Evolutionary conservation across 1,139 yeast genomes (phyloP).

Genomic region (Sugiyamaella castrensis): DNA sequence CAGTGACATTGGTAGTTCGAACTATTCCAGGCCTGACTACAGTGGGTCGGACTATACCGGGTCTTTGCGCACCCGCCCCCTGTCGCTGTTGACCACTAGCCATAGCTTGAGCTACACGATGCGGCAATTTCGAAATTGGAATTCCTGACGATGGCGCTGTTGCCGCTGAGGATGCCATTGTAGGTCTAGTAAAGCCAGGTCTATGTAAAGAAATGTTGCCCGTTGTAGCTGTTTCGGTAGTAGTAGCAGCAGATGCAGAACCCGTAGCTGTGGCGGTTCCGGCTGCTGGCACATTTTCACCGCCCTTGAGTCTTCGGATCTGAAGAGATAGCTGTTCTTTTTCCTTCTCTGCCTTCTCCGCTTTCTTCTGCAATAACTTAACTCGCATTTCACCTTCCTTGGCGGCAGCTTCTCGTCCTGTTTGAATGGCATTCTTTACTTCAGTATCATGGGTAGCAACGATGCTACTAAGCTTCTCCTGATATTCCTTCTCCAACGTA

Average conservation of each 20-base stretch:
- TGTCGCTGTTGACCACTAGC: too few relatives aligned
- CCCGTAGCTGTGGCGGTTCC: slow-evolving; percentile 6
- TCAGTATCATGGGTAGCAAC: slow-evolving; percentile 1
- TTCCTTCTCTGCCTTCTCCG: slow-evolving; percentile 37
- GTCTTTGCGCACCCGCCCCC: background rate
- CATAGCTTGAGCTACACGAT: slow-evolving; percentile 2
- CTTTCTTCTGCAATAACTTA: slow-evolving; percentile 34
- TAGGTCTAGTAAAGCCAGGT: slow-evolving; percentile 7
- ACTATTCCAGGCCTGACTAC: background rate
- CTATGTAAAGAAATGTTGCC: slow-evolving; percentile 11
- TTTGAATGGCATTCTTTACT: slow-evolving; percentile 7
- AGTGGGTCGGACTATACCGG: slow-evolving; percentile 5
- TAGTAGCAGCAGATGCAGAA: slow-evolving; percentile 1
- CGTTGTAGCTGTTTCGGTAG: background rate
- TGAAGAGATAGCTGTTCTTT: slow-evolving; percentile 31
- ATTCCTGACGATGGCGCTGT: slow-evolving; percentile 5
- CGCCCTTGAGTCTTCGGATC: slow-evolving; percentile 15
- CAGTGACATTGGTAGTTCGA: background rate
- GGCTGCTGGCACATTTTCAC: slow-evolving; percentile 7
- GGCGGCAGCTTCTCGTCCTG: slow-evolving; percentile 13
- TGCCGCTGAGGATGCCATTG: slow-evolving; percentile 10
- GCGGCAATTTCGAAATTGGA: slow-evolving; percentile 3
- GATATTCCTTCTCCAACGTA: slow-evolving; percentile 4
- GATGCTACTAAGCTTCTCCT: slow-evolving; percentile 3
- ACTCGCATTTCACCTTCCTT: slow-evolving; percentile 13